phyloP scores from a whole-genome alignment of 441 rosid genomes.

The Sinapis alba region DNA sequence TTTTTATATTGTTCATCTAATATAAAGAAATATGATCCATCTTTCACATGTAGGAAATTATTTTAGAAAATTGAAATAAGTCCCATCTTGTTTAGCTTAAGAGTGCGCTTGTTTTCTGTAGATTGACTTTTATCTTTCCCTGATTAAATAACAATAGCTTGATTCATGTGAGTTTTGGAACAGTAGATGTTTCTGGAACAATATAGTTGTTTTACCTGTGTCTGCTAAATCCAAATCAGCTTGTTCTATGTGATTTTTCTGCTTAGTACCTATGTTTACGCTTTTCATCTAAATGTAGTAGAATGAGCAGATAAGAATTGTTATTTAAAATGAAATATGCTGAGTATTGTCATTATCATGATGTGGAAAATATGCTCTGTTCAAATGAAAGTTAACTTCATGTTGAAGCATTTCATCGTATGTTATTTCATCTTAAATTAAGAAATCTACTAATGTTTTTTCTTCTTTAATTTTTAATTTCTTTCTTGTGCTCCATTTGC shows the following conservation, averaged over 20 bases:
- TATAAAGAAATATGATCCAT: background rate
- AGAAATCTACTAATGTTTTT: background rate
- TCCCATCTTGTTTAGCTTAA: conserved; percentile 10
- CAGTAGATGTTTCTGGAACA: conserved; percentile 6
- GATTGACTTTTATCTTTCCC: conserved; percentile 1
- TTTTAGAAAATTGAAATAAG: background rate
- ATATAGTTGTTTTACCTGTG: background rate
- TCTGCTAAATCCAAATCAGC: background rate
- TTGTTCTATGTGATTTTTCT: background rate
- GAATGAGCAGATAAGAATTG: background rate
- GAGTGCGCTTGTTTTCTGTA: conserved; percentile 18
- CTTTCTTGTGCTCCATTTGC: conserved; percentile 30
- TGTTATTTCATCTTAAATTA: background rate
- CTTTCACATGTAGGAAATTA: conserved; percentile 10
- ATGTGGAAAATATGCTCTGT: background rate
- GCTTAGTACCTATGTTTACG: background rate
- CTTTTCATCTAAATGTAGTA: background rate
- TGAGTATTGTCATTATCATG: conserved; percentile 3
- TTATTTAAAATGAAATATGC: background rate
- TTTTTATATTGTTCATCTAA: background rate
- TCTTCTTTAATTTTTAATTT: conserved; percentile 8
- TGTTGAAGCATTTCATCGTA: background rate
- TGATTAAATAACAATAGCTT: background rate
- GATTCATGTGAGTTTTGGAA: background rate
- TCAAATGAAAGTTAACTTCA: conserved; percentile 7